Percentiles rank a stretch among this genome's conserved stretches.
phyloP scores from a whole-genome alignment of 2,329 filamentous ascomycete genomes.

The Penicillium sp. region DNA sequence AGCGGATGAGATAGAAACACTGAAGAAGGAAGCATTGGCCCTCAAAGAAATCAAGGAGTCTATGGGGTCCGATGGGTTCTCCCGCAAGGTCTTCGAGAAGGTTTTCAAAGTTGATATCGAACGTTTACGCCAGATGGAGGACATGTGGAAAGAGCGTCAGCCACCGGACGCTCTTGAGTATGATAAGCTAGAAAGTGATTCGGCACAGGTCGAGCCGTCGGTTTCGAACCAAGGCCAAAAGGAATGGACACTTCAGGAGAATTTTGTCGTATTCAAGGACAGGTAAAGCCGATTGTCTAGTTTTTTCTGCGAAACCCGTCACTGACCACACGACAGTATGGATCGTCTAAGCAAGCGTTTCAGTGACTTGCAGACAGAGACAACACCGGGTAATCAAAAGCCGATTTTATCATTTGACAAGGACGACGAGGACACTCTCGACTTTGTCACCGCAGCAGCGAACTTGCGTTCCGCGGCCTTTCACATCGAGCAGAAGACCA shows the following conservation, averaged over 20 bases:
- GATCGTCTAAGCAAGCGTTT: constrained; percentile 75
- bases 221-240: constrained; percentile 71
- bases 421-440: constrained; percentile 90
- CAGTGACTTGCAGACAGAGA: constrained; percentile 63
- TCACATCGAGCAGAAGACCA: constrained; percentile 82
- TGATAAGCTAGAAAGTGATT: constrained; percentile 60
- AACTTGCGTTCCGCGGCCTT: constrained; percentile 91
- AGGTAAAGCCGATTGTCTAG: constrained; percentile 49
- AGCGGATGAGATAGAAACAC: constrained; percentile 82
- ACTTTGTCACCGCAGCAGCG: constrained; percentile 89
- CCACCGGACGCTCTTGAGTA: constrained; percentile 76
- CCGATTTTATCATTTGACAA: constrained; percentile 90
- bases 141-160: constrained; percentile 90
- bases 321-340: constrained; percentile 55
- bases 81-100: constrained; percentile 84
- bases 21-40: constrained; percentile 81
- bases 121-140: constrained; percentile 81
- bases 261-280: constrained; percentile 82
- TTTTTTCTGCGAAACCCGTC: not conserved
- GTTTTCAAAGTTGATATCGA: constrained; percentile 86
- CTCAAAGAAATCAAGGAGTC: constrained; percentile 81
- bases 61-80: constrained; percentile 77
- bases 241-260: constrained; percentile 81
- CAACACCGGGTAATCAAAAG: constrained; percentile 36
- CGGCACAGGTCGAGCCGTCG: constrained; percentile 55